Base-by-base conservation (phyloP, 176 grass and related monocot species). In the Eleusine coracana region DNA sequence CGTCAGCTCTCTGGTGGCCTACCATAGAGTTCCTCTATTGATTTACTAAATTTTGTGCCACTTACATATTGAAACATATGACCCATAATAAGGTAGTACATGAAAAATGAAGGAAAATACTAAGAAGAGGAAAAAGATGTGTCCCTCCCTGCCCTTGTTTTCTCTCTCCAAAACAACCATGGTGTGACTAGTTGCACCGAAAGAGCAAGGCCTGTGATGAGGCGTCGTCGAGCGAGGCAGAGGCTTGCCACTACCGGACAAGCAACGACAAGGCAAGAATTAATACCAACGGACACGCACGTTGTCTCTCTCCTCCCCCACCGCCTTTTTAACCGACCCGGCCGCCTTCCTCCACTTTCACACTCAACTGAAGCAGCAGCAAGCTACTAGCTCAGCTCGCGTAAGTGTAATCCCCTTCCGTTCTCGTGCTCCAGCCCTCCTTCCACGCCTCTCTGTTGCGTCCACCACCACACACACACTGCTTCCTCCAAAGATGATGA, bases 311-410 rank as follows among this genome's bases (percentile, higher is more conserved):
- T 14, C 73, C 27, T 10, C 18, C 27, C 18, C 50, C 51, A 49
- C 74, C n/a, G 60, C 80, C 88, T 90, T 90, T 90, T 90, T 90
- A 90, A 83, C 88, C 23, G 60, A 79, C 79, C 10, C 66, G 60
- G 73, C 78, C 3, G 8, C 21, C 80, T 29, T 63, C 70, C 75
- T 63, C 58, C 59, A 59, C 75, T 73, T 46, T 36, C 55, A 52
- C 31, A 44, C 49, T 58, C 34, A 20, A 21, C 52, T 18, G 23
- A 18, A 40, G 58, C 48, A 64, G 46, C 79, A 39, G 46, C 46
- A 12, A 65, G 21, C 56, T 25, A 44, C 79, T 41, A 54, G 40
- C 44, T 21, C 51, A 83, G 34, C 51, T 45, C 41, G 50, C 34
- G 31, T 61, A 11, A 13, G 50, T 41, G 31, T 61, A 11, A 13